Percentiles rank a stretch among this genome's conserved stretches.
phyloP scores from a whole-genome alignment of 768 basidiomycete genomes.

The Auriscalpium microsporum region DNA sequence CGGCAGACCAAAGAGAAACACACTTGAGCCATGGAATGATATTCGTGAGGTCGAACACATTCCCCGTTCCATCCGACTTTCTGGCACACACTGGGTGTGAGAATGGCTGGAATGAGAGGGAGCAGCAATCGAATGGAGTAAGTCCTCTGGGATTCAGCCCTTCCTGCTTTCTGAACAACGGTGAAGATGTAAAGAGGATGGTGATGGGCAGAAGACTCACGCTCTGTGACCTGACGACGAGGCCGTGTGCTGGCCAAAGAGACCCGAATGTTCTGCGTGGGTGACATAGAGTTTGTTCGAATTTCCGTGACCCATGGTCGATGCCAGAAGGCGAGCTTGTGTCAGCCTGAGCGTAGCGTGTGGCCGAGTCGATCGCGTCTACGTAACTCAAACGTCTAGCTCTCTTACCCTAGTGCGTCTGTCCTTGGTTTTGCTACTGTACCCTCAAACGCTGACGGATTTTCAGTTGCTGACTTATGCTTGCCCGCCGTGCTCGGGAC shows the following conservation, averaged over 20 bases:
- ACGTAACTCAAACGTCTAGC: background rate
- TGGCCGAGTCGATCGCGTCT: no score
- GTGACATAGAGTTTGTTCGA: conserved; percentile 85
- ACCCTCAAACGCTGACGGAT: background rate
- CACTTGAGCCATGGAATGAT: conserved; percentile 94
- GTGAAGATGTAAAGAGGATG: conserved; percentile 4
- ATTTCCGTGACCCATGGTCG: conserved; percentile 74
- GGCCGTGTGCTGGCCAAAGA: conserved; percentile 69
- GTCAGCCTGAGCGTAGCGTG: background rate
- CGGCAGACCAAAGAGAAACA: conserved; percentile 18
- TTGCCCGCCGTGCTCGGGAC: conserved; percentile 10
- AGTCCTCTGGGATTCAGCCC: conserved; percentile 52
- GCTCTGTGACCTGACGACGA: conserved; percentile 65
- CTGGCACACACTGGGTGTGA: conserved; percentile 81
- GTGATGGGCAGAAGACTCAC: conserved; percentile 30
- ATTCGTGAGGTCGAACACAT: conserved; percentile 83
- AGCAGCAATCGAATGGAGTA: conserved; percentile 87
- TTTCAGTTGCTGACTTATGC: conserved; percentile 9
- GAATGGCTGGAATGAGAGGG: conserved; percentile 86
- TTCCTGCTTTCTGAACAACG: conserved; percentile 48
- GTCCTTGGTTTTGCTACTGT: background rate
- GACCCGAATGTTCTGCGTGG: conserved; percentile 78
- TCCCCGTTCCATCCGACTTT: conserved; percentile 71
- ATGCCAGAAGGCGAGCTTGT: background rate
- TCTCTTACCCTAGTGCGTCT: background rate